Conservation (phyloP, 768 basidiomycete species). For the Ephemerocybe angulata region DNA sequence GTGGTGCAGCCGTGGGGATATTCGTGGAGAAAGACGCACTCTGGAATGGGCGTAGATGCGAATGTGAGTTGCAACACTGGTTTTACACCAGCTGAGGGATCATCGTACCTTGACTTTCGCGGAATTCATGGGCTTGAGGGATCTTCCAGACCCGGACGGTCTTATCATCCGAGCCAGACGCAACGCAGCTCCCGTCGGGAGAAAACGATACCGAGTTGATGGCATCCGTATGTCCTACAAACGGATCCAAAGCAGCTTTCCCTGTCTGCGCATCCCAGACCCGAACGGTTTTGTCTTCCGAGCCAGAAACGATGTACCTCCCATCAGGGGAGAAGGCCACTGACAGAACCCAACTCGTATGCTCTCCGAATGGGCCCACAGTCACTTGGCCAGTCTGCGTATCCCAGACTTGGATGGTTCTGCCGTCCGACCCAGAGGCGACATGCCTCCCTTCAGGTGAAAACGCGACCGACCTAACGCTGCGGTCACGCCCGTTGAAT, state of each 20-base stretch:
- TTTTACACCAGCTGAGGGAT: background rate
- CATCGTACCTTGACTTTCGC: background rate
- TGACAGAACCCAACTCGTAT: background rate
- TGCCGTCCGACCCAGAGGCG: background rate
- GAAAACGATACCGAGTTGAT: background rate
- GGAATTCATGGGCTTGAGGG: background rate
- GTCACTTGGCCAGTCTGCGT: background rate
- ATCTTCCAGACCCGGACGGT: background rate
- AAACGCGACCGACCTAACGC: background rate
- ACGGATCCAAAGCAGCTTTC: too few species aligned
- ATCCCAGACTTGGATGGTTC: background rate
- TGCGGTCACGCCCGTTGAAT: too few species aligned
- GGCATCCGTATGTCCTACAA: too few species aligned
- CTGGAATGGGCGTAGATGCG: background rate
- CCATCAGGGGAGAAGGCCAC: too few species aligned
- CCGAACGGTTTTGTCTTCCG: too few species aligned
- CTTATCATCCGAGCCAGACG: background rate
- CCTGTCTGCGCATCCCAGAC: too few species aligned
- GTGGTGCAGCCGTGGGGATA: background rate
- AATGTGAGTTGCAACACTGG: background rate
- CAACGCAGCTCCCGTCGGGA: background rate
- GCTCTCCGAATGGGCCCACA: background rate
- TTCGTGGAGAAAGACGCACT: background rate
- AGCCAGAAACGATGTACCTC: too few species aligned
- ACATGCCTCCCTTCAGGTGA: background rate